A percentile compares a stretch with the other conserved stretches of the same genome.
Evolutionary conservation across 139 green algal genomes (phyloP).

Genomic region (Pedinophyceae sp.): DNA sequence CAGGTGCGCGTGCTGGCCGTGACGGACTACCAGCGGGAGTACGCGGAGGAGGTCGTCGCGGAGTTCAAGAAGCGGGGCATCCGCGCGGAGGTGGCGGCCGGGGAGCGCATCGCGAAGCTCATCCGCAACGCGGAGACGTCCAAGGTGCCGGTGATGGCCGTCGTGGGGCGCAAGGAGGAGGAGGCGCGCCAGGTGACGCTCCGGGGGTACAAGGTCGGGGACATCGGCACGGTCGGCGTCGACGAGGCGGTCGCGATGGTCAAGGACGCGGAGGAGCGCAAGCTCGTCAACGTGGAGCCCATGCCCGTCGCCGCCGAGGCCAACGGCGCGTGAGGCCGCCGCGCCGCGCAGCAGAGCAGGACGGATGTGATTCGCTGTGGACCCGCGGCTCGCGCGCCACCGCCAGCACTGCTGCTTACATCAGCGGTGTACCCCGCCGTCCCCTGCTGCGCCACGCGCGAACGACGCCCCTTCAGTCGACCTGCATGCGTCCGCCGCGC

Average conservation of each 20-base stretch:
- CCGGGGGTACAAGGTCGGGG: constrained; percentile 38
- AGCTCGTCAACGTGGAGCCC: too few relatives aligned
- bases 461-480: too few relatives aligned
- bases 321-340: too few relatives aligned
- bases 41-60: constrained; percentile 33
- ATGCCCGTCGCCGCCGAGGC: too few relatives aligned
- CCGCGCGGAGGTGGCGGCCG: constrained; percentile 36
- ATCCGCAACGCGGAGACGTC: constrained; percentile 59
- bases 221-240: constrained; percentile 32
- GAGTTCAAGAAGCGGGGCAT: constrained; percentile 37
- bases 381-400: too few relatives aligned
- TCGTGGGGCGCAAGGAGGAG: constrained; percentile 60
- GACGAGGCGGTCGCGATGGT: constrained; percentile 18
- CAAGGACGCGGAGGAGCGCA: too few relatives aligned
- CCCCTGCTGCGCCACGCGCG: too few relatives aligned
- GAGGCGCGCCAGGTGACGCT: constrained; percentile 39
- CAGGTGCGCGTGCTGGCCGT: constrained; percentile 72
- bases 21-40: constrained; percentile 44
- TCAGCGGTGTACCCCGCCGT: too few relatives aligned
- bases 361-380: too few relatives aligned
- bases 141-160: constrained; percentile 70
- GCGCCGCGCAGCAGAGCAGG: too few relatives aligned
- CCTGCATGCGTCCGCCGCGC: too few relatives aligned
- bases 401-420: too few relatives aligned
- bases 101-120: constrained; percentile 34